phyloP scores from a whole-genome alignment of 1,284 basidiomycete species.

The Austroboletus novae-zelandiae region DNA sequence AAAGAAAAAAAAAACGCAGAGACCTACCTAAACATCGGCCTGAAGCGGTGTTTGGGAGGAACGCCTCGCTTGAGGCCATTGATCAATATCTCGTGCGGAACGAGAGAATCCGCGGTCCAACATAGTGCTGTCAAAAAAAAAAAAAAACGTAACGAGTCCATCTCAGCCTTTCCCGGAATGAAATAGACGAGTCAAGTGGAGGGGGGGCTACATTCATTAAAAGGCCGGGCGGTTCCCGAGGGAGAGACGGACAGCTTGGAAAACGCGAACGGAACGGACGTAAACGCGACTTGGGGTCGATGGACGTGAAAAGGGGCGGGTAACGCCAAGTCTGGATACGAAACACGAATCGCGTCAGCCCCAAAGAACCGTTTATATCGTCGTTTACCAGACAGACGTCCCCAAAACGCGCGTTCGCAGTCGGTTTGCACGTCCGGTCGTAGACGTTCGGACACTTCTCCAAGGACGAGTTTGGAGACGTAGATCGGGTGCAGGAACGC shows the following conservation, averaged over 20 bases:
- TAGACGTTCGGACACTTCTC: conserved; percentile 54
- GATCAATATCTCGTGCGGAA: conserved; percentile 59
- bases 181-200: conserved; percentile 11
- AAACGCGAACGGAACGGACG: conserved; percentile 54
- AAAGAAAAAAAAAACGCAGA: neutral
- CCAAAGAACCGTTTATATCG: too few species aligned
- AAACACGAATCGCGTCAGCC: too few species aligned
- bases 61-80: conserved; percentile 77
- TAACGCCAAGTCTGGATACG: conserved; percentile 32
- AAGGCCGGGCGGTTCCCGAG: conserved; percentile 41
- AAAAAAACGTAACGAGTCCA: conserved; percentile 1
- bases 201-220: conserved; percentile 57
- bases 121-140: conserved; percentile 53
- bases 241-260: conserved; percentile 45
- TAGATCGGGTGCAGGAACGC: conserved; percentile 62
- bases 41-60: conserved; percentile 62
- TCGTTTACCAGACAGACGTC: conserved; percentile 36
- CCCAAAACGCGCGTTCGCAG: conserved; percentile 61
- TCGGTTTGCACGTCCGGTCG: conserved; percentile 46
- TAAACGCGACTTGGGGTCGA: conserved; percentile 55
- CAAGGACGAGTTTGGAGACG: conserved; percentile 64
- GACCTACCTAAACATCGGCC: conserved; percentile 58
- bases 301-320: conserved; percentile 47
- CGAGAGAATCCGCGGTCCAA: conserved; percentile 56
- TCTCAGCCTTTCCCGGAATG: neutral